Percentiles rank a stretch among this genome's conserved stretches.
phyloP scores from a whole-genome alignment of 257 asterid species.

The Coffea canephora region DNA sequence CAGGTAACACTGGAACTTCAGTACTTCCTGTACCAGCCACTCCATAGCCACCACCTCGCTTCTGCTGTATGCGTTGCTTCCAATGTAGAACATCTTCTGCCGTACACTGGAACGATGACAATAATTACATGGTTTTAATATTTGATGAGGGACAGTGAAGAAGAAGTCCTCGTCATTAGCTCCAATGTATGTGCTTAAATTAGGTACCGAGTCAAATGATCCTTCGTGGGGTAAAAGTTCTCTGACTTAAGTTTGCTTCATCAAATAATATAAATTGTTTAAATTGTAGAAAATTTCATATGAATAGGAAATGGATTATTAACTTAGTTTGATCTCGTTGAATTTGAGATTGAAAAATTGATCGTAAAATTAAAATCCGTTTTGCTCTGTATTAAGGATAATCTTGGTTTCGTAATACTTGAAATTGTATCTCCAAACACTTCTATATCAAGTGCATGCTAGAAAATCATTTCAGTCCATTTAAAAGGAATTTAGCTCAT shows the following conservation, averaged over 20 bases:
- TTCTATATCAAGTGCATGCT: neutral
- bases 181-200: neutral
- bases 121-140: neutral
- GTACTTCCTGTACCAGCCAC: constrained; percentile 96
- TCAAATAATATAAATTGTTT: neutral
- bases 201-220: neutral
- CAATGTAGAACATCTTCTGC: constrained; percentile 55
- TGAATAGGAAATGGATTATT: neutral
- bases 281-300: neutral
- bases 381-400: neutral
- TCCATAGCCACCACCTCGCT: constrained; percentile 97
- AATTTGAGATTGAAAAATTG: neutral
- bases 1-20: constrained; percentile 78
- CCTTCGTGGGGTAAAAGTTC: neutral
- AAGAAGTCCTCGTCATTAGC: neutral
- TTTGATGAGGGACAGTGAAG: neutral
- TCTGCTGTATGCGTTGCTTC: constrained; percentile 55
- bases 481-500: neutral
- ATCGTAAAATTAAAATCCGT: no score
- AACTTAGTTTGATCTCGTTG: neutral
- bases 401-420: neutral
- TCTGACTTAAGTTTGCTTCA: neutral
- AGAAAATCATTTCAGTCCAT: neutral
- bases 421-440: neutral
- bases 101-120: constrained; percentile 43